Percentiles rank a stretch among this genome's conserved stretches.
These are phyloP conservation scores for Scalesia atractyloides DNA, from an alignment of 129 eudicot genomes.

Conservation along the genomic window DNA sequence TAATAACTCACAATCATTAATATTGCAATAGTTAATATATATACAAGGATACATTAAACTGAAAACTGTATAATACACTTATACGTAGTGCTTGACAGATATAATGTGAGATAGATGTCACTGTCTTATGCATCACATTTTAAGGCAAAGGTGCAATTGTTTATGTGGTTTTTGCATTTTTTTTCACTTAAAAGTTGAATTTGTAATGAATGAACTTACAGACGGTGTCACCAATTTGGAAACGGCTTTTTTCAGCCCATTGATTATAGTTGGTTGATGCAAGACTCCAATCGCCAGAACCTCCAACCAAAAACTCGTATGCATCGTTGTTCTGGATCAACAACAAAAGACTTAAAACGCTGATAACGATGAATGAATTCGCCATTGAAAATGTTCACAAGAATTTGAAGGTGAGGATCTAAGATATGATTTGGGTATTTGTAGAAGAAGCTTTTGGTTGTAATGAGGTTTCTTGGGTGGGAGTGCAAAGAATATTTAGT, in stretches of 20 bases:
- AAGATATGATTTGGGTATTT: constrained; percentile 49
- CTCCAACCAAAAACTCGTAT: constrained; percentile 78
- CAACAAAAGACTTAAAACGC: constrained; percentile 47
- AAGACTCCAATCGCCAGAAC: constrained; percentile 63
- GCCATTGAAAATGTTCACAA: constrained; percentile 43
- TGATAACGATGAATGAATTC: constrained; percentile 21
- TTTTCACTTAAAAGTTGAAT: not conserved
- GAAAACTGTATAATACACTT: too few species aligned
- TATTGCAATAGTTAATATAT: too few species aligned
- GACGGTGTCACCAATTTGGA: constrained; percentile 61
- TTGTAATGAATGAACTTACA: constrained; percentile 40
- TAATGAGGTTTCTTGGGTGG: constrained; percentile 50
- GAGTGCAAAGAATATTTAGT: constrained; percentile 62
- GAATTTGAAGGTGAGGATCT: constrained; percentile 6
- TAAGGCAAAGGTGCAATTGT: not conserved
- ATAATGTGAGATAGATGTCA: too few species aligned
- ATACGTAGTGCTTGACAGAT: too few species aligned
- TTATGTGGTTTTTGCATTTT: not conserved
- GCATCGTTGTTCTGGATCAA: constrained; percentile 50
- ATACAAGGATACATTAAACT: too few species aligned
- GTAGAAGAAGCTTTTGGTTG: constrained; percentile 59
- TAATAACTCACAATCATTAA: not conserved
- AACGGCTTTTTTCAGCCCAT: constrained; percentile 75
- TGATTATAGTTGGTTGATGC: constrained; percentile 49
- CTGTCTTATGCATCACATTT: too few species aligned